Evolutionary conservation across 1,284 basidiomycete species (phyloP), one percentile per base, ranked within the genome.

Genomic region (Ustilago loliicola): DNA sequence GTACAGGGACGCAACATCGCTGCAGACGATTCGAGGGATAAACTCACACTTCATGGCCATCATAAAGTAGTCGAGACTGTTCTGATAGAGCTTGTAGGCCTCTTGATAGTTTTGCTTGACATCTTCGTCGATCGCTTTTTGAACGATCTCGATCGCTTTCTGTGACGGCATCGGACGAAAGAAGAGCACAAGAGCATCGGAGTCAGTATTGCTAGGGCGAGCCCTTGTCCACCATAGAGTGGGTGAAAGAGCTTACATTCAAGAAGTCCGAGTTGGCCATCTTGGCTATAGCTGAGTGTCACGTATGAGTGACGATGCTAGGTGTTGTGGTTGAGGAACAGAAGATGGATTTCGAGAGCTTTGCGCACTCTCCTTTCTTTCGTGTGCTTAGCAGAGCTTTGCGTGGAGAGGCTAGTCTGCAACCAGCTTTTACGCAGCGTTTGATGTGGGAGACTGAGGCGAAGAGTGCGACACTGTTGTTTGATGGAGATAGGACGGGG

Each of bases 21-120:
- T 29, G 36, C 21, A 27, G 17, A 42, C 21, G 34, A 19, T 19
- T 4, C 1, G 11, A 40, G 19, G 30, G 21, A 17, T 9, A 30
- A 10, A 88, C 90, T 73, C 75, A 92, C 91, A 93, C 87, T 93
- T 93, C 87, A 92, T 89, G 6, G 91, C 91, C 88, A 98, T 93
- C 93, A 98, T 95, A 87, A 99, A 99, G 88, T 97, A 99, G 87
- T 99, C 96, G 68, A 99, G 90, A 3, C 94, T 91, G 89, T 98
- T 97, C 88, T 94, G 93, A 65, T 85, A 88, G 80, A 92, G 91
- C 88, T 94, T 96, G 90, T 94, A 96, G 21, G 96, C 95, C 85
- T 96, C 95, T 51, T 91, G 88, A 88, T 98, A 99, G 88, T 98
- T 94, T 87, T 94, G 93, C 87, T 95, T 95, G 79, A 91, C 90